Conservation (phyloP, 2,329 filamentous ascomycete genomes). For the Cercospora nicotianae region DNA sequence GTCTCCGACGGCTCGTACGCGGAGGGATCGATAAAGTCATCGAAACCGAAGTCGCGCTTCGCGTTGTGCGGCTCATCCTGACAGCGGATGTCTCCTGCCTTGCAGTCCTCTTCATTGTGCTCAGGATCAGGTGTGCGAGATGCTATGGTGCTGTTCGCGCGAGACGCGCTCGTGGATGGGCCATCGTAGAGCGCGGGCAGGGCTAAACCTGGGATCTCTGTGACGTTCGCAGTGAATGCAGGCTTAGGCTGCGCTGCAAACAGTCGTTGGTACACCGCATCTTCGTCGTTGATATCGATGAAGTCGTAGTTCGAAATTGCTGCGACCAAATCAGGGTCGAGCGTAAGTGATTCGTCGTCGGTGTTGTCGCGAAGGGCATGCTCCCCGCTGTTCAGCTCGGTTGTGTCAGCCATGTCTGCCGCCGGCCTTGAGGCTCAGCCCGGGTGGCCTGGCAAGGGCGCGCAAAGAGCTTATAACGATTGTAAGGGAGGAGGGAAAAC, state of each 20-base stretch:
- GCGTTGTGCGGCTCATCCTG: background rate
- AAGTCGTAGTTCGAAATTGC: background rate
- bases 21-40: too few relatives aligned
- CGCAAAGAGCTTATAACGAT: background rate
- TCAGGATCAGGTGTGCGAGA: background rate
- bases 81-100: background rate
- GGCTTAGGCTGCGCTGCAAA: background rate
- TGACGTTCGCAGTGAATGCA: background rate
- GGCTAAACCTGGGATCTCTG: background rate
- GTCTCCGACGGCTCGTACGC: too few relatives aligned
- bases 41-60: background rate
- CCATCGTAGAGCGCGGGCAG: background rate
- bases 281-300: background rate
- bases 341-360: background rate
- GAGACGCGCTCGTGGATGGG: background rate
- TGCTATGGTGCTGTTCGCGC: background rate
- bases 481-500: background rate
- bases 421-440: constrained; percentile 15
- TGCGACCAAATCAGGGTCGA: background rate
- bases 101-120: background rate
- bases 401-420: constrained; percentile 8
- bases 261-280: background rate
- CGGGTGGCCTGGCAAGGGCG: background rate
- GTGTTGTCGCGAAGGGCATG: background rate
- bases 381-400: constrained; percentile 3